Base-by-base conservation (phyloP, 805 yeast species). In the Teunomyces tritomae region DNA sequence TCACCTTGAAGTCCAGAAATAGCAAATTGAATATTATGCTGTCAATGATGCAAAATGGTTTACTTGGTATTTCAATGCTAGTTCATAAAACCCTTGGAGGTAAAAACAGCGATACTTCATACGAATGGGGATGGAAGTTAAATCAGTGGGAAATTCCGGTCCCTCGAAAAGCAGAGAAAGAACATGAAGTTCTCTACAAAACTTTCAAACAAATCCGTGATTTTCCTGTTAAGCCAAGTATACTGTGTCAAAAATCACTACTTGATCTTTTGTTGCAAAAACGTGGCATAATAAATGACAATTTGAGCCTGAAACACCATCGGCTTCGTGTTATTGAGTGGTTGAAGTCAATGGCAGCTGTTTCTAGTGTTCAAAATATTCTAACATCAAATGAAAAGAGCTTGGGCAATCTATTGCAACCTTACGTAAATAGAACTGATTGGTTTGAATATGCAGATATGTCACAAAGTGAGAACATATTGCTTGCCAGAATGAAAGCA, bases 81-180 rank as follows among this genome's bases (percentile, higher is more conserved):
- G 62, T 76, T 7, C 63, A 67, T 33, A 63, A 65, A 8, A 54
- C 51, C n/a, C 28, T 52, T 8, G 39, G 32, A 10, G 8, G 10
- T 30, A 13, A 17, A 11, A 42, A 30, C 16, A 40, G 36, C 3
- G 35, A 46, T n/a, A 30, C 37, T 10, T 49, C 64, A 1, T 86
- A 76, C 59, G 82, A 78, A 49, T 83, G 89, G 80, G 79, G 83
- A 0, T 85, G 96, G 89, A 86, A 86, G 57, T 64, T 91, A 35
- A 79, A 77, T 37, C 78, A 80, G 43, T 91, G 97, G 97, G 85
- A 85, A 46, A 50, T 87, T 1, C 88, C 95, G 0, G 51, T 60
- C 0, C 73, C 83, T 1, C 60, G 57, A 2, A 53, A 49, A 0
- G 59, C 76, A 0, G 44, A 46, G 0, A 62, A 70, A 0, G 78